Evolutionary conservation across 2,329 filamentous ascomycete genomes (phyloP), one percentile per base, ranked within the genome.

Genomic region (Fusarium neocosmosporiellum): DNA sequence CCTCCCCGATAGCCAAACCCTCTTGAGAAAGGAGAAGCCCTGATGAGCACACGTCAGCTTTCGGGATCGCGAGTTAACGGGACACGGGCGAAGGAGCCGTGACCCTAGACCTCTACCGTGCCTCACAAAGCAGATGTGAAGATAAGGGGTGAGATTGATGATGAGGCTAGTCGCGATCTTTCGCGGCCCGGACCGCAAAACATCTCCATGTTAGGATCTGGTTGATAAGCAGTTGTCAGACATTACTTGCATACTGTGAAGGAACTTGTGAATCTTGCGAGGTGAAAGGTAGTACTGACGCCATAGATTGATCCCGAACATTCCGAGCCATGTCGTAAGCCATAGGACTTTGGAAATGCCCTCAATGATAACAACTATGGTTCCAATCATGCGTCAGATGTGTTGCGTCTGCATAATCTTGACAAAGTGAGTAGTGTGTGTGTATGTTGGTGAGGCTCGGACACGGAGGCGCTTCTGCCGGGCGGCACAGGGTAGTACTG

Each of bases 321-420:
- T 55, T 64, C 67, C 64, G 67, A 63, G 58, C 64, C 64, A 64
- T 65, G 41, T 41, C 53, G 20, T 41, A 31, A 14, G n/a, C 36
- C 29, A 33, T 20, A 39, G 27, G 24, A 29, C 7, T 59, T 20
- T n/a, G 43, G 14, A 57, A 55, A 7, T 37, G 29, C 22, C 10
- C 33, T 34, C 31, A 53, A 33, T 27, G 14, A 43, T 9, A 48
- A 65, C 31, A 57, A 20, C 20, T 39, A 16, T 37, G 33, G 57
- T 50, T n/a, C 24, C 54, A 31, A 27, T 20, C 6, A 31, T 59
- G 43, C 31, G 31, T 31, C 16, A 43, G 50, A 29, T 53, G 34
- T 39, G 50, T 8, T 48, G 43, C 31, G 27, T 50, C 36, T 54
- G 16, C 24, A 58, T 55, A 43, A 59, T 58, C 39, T 58, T 37